Evolutionary conservation across 192 early-diverging fungal species (phyloP).

Genomic region (Backusella macrospora): DNA sequence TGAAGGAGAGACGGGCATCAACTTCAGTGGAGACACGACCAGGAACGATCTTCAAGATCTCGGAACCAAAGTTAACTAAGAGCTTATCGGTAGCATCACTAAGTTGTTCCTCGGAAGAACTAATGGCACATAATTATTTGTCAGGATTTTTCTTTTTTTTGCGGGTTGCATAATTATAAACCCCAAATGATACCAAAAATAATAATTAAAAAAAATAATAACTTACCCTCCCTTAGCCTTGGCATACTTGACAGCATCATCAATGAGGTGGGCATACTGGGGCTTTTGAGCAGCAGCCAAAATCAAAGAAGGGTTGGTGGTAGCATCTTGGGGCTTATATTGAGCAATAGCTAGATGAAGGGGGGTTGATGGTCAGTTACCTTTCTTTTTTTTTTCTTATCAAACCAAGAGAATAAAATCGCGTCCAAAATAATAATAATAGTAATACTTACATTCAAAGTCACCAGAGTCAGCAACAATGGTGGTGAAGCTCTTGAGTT

Average conservation of each 20-base stretch:
- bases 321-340: slow-evolving; percentile 99
- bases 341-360: slow-evolving; percentile 79
- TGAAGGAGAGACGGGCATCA: slow-evolving; percentile 94
- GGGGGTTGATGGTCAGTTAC: not conserved
- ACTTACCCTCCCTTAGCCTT: slow-evolving; percentile 66
- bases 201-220: not conserved
- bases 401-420: not conserved
- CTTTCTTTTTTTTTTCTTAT: not conserved
- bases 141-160: not conserved
- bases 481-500: slow-evolving; percentile 92
- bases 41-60: slow-evolving; percentile 97
- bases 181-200: not conserved
- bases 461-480: slow-evolving; percentile 99
- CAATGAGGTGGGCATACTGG: slow-evolving; percentile 86
- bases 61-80: slow-evolving; percentile 94
- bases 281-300: slow-evolving; percentile 90
- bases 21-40: slow-evolving; percentile 99
- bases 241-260: slow-evolving; percentile 87
- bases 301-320: slow-evolving; percentile 98
- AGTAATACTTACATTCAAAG: slow-evolving; percentile 79
- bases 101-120: slow-evolving; percentile 74
- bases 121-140: slow-evolving; percentile 27
- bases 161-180: not conserved
- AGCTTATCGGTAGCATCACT: slow-evolving; percentile 90
- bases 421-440: not conserved